Base-by-base conservation (phyloP, 805 yeast species). In the Kregervanrija delftensis region DNA sequence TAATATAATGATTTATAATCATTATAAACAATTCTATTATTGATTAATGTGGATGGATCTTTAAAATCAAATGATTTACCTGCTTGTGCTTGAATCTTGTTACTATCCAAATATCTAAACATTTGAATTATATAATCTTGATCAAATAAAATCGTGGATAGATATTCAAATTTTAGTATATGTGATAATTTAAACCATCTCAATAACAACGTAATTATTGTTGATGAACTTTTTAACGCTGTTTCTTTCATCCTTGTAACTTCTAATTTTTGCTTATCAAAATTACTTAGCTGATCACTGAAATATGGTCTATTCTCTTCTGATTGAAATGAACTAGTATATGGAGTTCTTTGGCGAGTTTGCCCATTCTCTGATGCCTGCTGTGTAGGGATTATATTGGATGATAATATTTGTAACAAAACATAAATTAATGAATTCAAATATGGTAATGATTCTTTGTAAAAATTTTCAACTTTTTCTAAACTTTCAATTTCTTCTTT, bases 141-240 rank as follows among this genome's bases (percentile, higher is more conserved):
- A 59, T 93, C 98, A 60, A 83, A 85, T 22, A 93, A 61, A 37
- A 90, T 59, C 0, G 86, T 74, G 6, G 83, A 62, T 11, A 91
- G 65, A 54, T 82, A 86, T 59, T 88, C 95, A 59, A 74, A 81
- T 60, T 91, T 90, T 50, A 90, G 60, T 2, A 88, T 67, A 59
- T 93, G 96, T 38, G 79, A 83, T 9, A 73, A 60, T 57, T 85
- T 86, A 59, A 86, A 83, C 96, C 97, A 90, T 54, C 74, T 75
- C 32, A 83, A 58, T 15, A 93, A 57, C 15, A 77, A 53, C 10
- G 66, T 53, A 1, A 87, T 44, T 1, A 79, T 72, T 1, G 76
- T 75, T 0, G 83, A 68, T 2, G 82, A 66, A 4, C 82, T 75
- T 51, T 81, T 83, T 42, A 83, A 55, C 1, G 81, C 67, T 3